A percentile compares a stretch with the other conserved stretches of the same genome.
Conservation (phyloP, 2,329 filamentous ascomycete genomes). For the Polychaeton citri region DNA sequence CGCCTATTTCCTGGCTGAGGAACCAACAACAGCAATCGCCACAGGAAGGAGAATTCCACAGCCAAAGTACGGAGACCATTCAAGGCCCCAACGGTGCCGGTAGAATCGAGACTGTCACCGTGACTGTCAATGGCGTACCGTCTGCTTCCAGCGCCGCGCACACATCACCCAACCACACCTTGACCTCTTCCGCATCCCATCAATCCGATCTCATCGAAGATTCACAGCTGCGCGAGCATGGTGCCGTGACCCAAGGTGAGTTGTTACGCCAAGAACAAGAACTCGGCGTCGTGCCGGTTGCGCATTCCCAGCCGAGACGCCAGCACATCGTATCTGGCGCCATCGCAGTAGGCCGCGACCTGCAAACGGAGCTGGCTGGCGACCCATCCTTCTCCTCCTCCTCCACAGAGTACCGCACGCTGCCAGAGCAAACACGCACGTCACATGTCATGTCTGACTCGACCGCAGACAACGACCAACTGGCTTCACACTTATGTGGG, state of each 20-base stretch:
- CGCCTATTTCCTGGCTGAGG: constrained; percentile 80
- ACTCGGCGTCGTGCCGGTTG: constrained; percentile 61
- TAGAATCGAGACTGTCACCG: constrained; percentile 67
- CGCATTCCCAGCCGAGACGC: constrained; percentile 32
- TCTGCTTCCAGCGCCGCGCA: constrained; percentile 10
- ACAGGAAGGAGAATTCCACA: constrained; percentile 42
- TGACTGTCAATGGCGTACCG: constrained; percentile 52
- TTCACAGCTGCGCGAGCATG: constrained; percentile 23
- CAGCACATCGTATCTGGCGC: constrained; percentile 12
- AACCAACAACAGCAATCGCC: constrained; percentile 10
- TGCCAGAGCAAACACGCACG: constrained; percentile 1
- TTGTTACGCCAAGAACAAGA: constrained; percentile 76
- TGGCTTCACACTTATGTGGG: constrained; percentile 62
- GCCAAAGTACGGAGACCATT: constrained; percentile 66
- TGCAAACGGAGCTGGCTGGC: constrained; percentile 12
- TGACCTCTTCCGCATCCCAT: constrained; percentile 15
- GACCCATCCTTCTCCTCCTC: constrained; percentile 7
- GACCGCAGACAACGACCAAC: constrained; percentile 11
- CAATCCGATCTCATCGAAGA: constrained; percentile 20
- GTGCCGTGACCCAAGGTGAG: constrained; percentile 68
- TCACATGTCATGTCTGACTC: neutral
- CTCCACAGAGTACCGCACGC: neutral
- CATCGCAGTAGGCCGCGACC: constrained; percentile 13
- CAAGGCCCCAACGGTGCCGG: constrained; percentile 69
- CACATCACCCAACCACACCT: constrained; percentile 9